Evolutionary conservation across 495 filamentous ascomycete genomes (phyloP), one percentile per base, ranked within the genome.

Genomic region (Staphylotrichum tortipilum): DNA sequence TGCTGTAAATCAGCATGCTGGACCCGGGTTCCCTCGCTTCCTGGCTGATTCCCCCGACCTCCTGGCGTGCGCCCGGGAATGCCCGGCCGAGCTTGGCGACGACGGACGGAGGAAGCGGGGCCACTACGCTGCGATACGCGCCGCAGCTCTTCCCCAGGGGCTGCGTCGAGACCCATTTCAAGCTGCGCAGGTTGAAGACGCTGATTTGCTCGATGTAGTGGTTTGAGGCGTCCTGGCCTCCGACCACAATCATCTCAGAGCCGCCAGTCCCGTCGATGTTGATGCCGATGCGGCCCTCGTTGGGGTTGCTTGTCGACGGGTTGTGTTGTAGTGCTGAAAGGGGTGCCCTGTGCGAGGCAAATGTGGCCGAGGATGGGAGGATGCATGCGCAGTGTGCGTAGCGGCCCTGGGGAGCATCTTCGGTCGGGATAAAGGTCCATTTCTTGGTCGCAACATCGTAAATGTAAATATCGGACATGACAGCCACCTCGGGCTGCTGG

Each of bases 161-260:
- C 45, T 83, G 83, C 7, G 89, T 95, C 21, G 85, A 86, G 3
- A 88, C 89, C 92, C 92, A 98, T 67, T 92, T 94, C 49, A 96
- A 66, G 61, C 88, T 95, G n/a, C 92, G 79, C 24, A 98, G 75
- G 55, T 98, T 98, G 72, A 97, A 98, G 6, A 97, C 89, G 60
- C 89, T 95, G 58, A 97, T 89, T 67, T 97, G 88, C 63, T 97
- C 91, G 52, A 98, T 97, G 57, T 98, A 98, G 61, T 95, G 88
- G 61, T 97, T 97, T n/a, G 85, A 86, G 50, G 85, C 90, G 61
- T 97, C 91, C 62, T 98, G 92, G 4, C 92, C 92, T 40, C 92
- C 92, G 14, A 97, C 90, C 8, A 98, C 83, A 10, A 98, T 80
- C 94, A 98, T 94, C 68, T 98, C 90, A 2, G 94, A 89, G 12